phyloP scores from a whole-genome alignment of 2,329 filamentous ascomycete species.

The Pseudogymnoascus sp. region DNA sequence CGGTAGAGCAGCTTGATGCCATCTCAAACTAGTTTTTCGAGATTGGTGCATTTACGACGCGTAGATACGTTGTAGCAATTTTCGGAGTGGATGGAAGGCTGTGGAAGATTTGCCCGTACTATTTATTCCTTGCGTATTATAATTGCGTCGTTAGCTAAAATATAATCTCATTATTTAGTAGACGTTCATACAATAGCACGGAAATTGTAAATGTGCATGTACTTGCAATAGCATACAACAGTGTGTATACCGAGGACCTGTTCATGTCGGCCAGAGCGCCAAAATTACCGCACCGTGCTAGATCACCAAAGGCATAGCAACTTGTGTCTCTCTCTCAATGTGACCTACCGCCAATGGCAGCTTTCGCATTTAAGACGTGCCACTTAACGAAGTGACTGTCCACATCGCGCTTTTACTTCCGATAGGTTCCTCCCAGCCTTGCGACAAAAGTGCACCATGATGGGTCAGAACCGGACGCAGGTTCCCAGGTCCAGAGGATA shows the following conservation, averaged over 20 bases:
- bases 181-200: not conserved
- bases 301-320: not conserved
- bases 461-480: not conserved
- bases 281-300: not conserved
- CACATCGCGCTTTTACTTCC: not conserved
- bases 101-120: not conserved
- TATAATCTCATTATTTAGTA: not conserved
- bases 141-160: not conserved
- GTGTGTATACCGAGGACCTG: not conserved
- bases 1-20: constrained; percentile 27
- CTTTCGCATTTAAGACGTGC: not conserved
- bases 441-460: not conserved
- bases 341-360: not conserved
- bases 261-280: not conserved
- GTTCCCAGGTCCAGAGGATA: not conserved
- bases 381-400: not conserved
- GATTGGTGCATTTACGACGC: not conserved
- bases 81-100: not conserved
- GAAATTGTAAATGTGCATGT: not conserved
- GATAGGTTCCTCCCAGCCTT: not conserved
- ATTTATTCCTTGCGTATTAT: not conserved
- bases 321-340: not conserved
- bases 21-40: not conserved
- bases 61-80: not conserved
- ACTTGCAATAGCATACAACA: not conserved